These are phyloP conservation scores for Pochonia chlamydosporia DNA, from an alignment of 2,329 filamentous ascomycete species.

Conservation along the genomic window DNA sequence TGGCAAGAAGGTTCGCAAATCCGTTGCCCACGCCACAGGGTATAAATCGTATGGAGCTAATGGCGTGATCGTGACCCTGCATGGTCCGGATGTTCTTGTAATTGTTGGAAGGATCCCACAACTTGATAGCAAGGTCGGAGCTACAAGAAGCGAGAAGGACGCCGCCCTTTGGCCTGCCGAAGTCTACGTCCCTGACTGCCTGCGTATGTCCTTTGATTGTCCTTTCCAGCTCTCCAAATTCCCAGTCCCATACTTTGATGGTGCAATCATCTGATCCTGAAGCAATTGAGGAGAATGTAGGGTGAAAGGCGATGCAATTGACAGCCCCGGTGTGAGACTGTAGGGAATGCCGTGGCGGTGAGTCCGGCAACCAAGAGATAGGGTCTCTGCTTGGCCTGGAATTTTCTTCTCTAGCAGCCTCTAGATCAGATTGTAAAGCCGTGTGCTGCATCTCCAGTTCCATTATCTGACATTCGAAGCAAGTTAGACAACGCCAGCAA, in stretches of 20 bases:
- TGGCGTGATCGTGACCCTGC: constrained; percentile 86
- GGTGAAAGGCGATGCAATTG: constrained; percentile 90
- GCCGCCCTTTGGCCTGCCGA: constrained; percentile 66
- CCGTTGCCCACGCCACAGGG: no score
- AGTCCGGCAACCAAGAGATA: constrained; percentile 75
- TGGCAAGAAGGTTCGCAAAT: constrained; percentile 81
- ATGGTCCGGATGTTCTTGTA: constrained; percentile 94
- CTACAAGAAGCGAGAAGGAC: constrained; percentile 58
- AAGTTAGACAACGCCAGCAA: neutral
- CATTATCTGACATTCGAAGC: constrained; percentile 62
- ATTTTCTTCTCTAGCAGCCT: constrained; percentile 71
- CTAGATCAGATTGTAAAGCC: constrained; percentile 73
- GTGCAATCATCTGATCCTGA: constrained; percentile 91
- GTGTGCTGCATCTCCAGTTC: constrained; percentile 75
- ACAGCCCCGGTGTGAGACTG: constrained; percentile 77
- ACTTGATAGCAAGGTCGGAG: constrained; percentile 85
- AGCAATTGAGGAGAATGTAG: constrained; percentile 82
- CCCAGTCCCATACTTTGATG: constrained; percentile 98
- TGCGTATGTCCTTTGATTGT: constrained; percentile 91
- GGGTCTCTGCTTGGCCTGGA: constrained; percentile 79
- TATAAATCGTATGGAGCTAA: constrained; percentile 83
- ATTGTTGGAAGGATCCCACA: constrained; percentile 88
- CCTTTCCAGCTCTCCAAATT: constrained; percentile 80
- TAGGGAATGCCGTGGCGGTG: constrained; percentile 73
- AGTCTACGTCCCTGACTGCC: constrained; percentile 82